phyloP scores from a whole-genome alignment of 208 protist species.

The Leishmania braziliensis region DNA sequence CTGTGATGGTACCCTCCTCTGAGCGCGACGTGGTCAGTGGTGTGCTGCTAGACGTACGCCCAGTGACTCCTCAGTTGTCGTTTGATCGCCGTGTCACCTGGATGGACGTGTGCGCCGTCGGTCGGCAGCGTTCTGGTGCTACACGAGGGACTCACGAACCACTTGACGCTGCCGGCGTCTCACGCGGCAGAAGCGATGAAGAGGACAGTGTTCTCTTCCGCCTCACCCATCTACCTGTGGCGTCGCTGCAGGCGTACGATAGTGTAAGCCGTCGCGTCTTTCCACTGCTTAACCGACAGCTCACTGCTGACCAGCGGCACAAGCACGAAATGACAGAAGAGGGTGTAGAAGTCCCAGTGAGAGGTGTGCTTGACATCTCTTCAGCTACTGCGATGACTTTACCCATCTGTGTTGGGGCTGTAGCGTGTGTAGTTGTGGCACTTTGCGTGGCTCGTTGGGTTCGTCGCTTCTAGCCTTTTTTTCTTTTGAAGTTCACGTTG shows the following conservation, averaged over 20 bases:
- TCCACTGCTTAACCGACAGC: constrained; percentile 26
- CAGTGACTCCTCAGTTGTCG: constrained; percentile 23
- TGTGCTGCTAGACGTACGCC: constrained; percentile 31
- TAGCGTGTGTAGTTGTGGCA: not conserved
- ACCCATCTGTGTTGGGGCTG: constrained; percentile 5
- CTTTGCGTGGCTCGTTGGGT: not conserved
- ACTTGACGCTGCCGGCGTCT: not conserved
- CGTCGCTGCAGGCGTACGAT: constrained; percentile 27
- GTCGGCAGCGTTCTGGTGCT: constrained; percentile 7
- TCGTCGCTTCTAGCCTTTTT: not conserved
- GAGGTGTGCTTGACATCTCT: not conserved
- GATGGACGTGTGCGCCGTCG: constrained; percentile 37
- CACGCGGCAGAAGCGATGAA: not conserved
- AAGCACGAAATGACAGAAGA: not conserved
- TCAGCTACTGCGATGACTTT: not conserved
- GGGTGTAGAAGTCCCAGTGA: not conserved
- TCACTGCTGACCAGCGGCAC: not conserved
- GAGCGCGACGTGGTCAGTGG: constrained; percentile 3
- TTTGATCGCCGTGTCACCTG: constrained; percentile 27
- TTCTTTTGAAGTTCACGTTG: not conserved
- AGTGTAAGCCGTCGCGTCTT: constrained; percentile 25
- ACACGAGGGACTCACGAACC: not conserved
- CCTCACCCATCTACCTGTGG: constrained; percentile 23
- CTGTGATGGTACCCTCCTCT: not conserved
- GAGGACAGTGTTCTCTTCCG: constrained; percentile 21